phyloP scores from a whole-genome alignment of 2,329 filamentous ascomycete genomes.

The Colletotrichum gloeosporioides region DNA sequence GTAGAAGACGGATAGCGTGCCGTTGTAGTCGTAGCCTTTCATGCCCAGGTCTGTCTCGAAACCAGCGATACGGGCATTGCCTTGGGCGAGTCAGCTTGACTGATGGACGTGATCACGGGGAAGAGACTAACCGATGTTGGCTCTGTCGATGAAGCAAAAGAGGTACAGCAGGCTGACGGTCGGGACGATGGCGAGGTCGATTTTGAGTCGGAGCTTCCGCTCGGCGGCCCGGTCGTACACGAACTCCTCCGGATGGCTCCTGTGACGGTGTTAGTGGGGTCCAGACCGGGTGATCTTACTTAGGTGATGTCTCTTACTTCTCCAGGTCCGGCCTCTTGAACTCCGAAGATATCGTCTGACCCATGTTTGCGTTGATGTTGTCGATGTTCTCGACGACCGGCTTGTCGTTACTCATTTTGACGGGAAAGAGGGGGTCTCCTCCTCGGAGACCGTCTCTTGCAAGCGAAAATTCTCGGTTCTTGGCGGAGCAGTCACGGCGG shows the following conservation, averaged over 20 bases:
- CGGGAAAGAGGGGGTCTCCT: not conserved
- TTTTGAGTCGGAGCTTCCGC: slow-evolving; percentile 57
- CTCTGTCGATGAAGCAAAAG: slow-evolving; percentile 71
- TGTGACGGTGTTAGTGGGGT: not conserved
- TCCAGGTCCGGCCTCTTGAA: not conserved
- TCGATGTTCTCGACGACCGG: slow-evolving; percentile 3
- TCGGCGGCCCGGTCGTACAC: slow-evolving; percentile 32
- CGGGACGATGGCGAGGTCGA: slow-evolving; percentile 66
- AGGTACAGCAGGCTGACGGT: slow-evolving; percentile 68
- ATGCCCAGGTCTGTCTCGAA: slow-evolving; percentile 61
- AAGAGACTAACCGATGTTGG: slow-evolving; percentile 63
- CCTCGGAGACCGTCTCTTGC: not conserved
- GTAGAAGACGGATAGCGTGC: slow-evolving; percentile 66
- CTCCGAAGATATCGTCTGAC: not conserved
- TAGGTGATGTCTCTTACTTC: not conserved
- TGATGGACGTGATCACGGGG: not conserved
- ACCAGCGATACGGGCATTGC: slow-evolving; percentile 65
- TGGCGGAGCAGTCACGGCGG: not conserved
- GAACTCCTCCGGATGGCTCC: not conserved
- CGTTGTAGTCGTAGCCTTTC: slow-evolving; percentile 65
- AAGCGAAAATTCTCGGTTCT: not conserved
- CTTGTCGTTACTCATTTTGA: slow-evolving; percentile 6
- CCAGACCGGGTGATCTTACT: not conserved
- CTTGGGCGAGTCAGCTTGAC: slow-evolving; percentile 31
- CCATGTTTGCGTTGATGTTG: not conserved